These are phyloP conservation scores for Nepenthes alata DNA, from an alignment of 179 eudicot genomes.

Conservation along the genomic window DNA sequence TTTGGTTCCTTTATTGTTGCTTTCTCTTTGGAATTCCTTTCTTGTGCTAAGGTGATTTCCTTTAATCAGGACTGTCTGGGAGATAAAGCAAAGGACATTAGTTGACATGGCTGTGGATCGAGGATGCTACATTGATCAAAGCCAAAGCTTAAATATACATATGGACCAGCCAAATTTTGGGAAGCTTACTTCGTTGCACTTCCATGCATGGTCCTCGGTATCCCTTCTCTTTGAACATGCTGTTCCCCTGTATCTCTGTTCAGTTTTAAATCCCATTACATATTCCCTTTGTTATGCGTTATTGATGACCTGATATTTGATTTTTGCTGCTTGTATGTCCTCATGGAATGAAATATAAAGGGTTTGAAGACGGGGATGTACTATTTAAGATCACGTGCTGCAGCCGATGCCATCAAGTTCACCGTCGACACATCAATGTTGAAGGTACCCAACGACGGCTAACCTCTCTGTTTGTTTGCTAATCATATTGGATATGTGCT, in stretches of 20 bases:
- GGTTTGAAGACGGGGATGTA: slow-evolving; percentile 94
- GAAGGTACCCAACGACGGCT: slow-evolving; percentile 22
- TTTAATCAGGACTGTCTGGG: slow-evolving; percentile 75
- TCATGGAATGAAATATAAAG: slow-evolving; percentile 11
- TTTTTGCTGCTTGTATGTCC: too few species aligned
- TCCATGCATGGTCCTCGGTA: slow-evolving; percentile 79
- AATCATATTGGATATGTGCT: not conserved
- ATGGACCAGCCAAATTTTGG: slow-evolving; percentile 85
- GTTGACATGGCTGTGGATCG: slow-evolving; percentile 93
- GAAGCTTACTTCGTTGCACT: slow-evolving; percentile 79
- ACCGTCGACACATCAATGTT: slow-evolving; percentile 68
- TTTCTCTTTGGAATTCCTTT: not conserved
- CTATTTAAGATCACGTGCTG: slow-evolving; percentile 78
- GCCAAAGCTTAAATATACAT: slow-evolving; percentile 86
- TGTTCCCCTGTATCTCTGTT: too few species aligned
- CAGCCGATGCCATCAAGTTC: slow-evolving; percentile 91
- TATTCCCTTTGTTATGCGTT: too few species aligned
- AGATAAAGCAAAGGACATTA: slow-evolving; percentile 67
- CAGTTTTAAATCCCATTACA: too few species aligned
- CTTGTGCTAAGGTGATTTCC: not conserved
- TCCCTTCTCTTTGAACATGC: too few species aligned
- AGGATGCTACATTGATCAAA: slow-evolving; percentile 83
- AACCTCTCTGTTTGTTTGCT: not conserved
- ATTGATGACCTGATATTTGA: too few species aligned
- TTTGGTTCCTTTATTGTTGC: not conserved